Conservation (phyloP, 768 basidiomycete species). For the Obba rivulosa region DNA sequence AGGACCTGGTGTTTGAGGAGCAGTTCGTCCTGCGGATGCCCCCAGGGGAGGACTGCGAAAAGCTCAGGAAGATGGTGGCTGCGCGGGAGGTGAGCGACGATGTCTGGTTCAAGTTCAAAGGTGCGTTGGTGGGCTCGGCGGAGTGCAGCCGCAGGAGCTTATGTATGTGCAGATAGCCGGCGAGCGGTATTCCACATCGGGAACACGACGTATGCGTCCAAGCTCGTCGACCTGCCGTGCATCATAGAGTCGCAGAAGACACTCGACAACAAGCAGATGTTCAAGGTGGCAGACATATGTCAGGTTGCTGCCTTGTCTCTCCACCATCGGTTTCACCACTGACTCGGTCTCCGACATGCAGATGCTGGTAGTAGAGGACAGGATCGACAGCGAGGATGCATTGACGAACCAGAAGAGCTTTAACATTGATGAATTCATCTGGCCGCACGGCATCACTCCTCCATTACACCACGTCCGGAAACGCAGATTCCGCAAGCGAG, state of each 20-base stretch:
- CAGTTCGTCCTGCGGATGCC: slow-evolving; percentile 93
- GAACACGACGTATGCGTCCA: slow-evolving; percentile 75
- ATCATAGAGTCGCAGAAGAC: slow-evolving; percentile 95
- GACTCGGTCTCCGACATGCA: slow-evolving; percentile 23
- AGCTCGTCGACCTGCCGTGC: slow-evolving; percentile 93
- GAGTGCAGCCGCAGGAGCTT: neutral
- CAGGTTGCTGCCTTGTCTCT: slow-evolving; percentile 49
- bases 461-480: slow-evolving; percentile 88
- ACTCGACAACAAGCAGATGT: slow-evolving; percentile 92
- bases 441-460: slow-evolving; percentile 94
- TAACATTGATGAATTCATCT: slow-evolving; percentile 94
- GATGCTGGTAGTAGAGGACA: slow-evolving; percentile 91
- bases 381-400: slow-evolving; percentile 65
- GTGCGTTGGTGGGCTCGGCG: too few relatives aligned
- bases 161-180: slow-evolving; percentile 63
- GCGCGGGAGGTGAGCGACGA: slow-evolving; percentile 75
- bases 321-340: slow-evolving; percentile 5
- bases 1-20: slow-evolving; percentile 93
- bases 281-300: slow-evolving; percentile 98
- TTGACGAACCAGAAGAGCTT: slow-evolving; percentile 60
- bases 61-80: slow-evolving; percentile 74
- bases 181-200: slow-evolving; percentile 87
- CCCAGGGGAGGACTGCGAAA: slow-evolving; percentile 76
- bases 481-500: slow-evolving; percentile 85
- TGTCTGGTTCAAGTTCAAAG: slow-evolving; percentile 97